phyloP scores from a whole-genome alignment of 495 filamentous ascomycete species.

The Darksidea phi region DNA sequence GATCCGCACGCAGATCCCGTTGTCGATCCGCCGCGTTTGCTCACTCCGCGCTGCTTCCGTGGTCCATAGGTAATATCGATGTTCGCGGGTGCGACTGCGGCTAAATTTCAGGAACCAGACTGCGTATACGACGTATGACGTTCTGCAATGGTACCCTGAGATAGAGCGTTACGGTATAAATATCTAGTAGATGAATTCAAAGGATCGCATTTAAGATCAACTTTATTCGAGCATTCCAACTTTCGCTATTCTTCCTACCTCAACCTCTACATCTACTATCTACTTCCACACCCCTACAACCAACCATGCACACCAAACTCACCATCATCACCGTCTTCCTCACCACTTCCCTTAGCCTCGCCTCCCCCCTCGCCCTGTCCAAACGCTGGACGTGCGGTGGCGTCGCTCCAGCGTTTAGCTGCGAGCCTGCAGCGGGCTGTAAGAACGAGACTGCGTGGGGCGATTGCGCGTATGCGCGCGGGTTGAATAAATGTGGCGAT shows the following conservation, averaged over 20 bases:
- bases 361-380: background rate
- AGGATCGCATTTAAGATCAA: too few species aligned
- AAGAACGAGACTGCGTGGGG: constrained; percentile 15
- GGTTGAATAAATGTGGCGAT: constrained; percentile 10
- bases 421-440: constrained; percentile 12
- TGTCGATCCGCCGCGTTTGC: background rate
- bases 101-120: background rate
- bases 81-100: background rate
- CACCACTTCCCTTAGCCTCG: constrained; percentile 1
- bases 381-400: constrained; percentile 20
- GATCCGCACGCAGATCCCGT: background rate
- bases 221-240: too few species aligned
- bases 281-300: background rate
- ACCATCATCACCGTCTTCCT: constrained; percentile 1
- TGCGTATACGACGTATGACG: background rate
- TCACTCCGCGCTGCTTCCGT: background rate
- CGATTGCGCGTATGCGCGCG: background rate
- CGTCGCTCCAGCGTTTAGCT: constrained; percentile 14
- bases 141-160: background rate
- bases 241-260: too few species aligned
- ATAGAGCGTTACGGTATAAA: too few species aligned
- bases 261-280: background rate
- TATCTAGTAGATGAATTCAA: too few species aligned
- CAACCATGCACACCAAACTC: constrained; percentile 4
- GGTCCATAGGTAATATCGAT: background rate